These are phyloP conservation scores for Maudiozyma serrabonitensis DNA, from an alignment of 805 yeast species.

Conservation along the genomic window DNA sequence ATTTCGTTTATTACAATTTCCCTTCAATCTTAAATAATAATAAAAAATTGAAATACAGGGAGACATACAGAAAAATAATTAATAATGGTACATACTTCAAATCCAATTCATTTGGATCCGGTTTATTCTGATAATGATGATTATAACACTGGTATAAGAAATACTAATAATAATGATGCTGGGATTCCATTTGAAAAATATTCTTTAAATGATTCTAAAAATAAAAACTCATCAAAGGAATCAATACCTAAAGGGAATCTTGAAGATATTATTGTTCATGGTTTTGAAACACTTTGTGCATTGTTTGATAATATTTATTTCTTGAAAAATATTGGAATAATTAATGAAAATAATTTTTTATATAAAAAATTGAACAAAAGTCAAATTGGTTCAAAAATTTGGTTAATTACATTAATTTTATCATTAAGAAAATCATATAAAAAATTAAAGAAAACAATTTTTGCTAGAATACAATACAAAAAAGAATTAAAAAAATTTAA, in stretches of 20 bases:
- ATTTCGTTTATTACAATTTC: neutral
- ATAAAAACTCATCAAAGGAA: neutral
- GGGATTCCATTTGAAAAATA: neutral
- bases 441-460: constrained; percentile 6
- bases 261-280: constrained; percentile 14
- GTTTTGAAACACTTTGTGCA: constrained; percentile 17
- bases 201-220: no score
- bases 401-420: constrained; percentile 22
- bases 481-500: constrained; percentile 7
- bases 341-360: constrained; percentile 17
- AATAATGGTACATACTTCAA: no score
- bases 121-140: no score
- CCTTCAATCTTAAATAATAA: no score
- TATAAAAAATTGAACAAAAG: constrained; percentile 21
- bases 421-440: constrained; percentile 14
- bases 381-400: constrained; percentile 21
- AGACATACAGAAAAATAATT: no score
- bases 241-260: neutral
- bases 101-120: no score
- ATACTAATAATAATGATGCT: neutral
- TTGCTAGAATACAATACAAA: constrained; percentile 8
- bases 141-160: no score
- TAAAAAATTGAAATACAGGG: no score
- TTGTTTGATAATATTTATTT: constrained; percentile 23
- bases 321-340: constrained; percentile 21